phyloP scores from a whole-genome alignment of 768 basidiomycete species.

The Nevesoporus exiguus region DNA sequence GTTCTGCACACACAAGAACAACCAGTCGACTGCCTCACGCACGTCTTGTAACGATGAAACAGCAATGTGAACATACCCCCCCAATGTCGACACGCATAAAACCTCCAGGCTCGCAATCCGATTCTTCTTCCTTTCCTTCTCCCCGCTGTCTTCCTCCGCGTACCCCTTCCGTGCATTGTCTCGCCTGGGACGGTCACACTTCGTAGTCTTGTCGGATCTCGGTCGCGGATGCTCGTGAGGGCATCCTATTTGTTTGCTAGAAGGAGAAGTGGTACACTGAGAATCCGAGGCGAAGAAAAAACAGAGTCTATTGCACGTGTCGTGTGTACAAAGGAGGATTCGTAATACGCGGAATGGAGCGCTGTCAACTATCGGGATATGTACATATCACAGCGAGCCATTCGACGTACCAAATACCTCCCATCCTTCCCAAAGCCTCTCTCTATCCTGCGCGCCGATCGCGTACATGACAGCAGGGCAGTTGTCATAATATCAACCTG shows the following conservation, averaged over 20 bases:
- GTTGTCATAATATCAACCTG: constrained; percentile 90
- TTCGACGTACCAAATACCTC: constrained; percentile 85
- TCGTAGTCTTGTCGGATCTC: constrained; percentile 90
- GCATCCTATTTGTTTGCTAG: constrained; percentile 97
- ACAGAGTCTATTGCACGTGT: constrained; percentile 58
- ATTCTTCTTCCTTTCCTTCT: constrained; percentile 43
- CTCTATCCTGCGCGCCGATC: constrained; percentile 88
- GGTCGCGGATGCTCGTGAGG: constrained; percentile 74
- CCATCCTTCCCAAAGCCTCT: constrained; percentile 91
- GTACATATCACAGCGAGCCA: too few relatives aligned
- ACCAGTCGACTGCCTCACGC: constrained; percentile 88
- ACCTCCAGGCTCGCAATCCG: constrained; percentile 79
- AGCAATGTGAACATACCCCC: constrained; percentile 61
- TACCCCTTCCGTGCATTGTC: constrained; percentile 60
- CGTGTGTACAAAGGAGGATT: too few relatives aligned
- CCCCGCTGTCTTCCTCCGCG: constrained; percentile 45
- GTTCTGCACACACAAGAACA: constrained; percentile 91
- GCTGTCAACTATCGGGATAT: neutral
- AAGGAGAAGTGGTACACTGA: constrained; percentile 85
- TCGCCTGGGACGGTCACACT: constrained; percentile 73
- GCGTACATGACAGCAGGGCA: constrained; percentile 97
- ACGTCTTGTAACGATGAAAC: too few relatives aligned
- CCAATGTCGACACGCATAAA: constrained; percentile 85
- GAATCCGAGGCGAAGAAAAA: constrained; percentile 83
- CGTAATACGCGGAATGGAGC: neutral